Evolutionary conservation across 345 rosid species (phyloP).

Genomic region (Arabis hirsuta): DNA sequence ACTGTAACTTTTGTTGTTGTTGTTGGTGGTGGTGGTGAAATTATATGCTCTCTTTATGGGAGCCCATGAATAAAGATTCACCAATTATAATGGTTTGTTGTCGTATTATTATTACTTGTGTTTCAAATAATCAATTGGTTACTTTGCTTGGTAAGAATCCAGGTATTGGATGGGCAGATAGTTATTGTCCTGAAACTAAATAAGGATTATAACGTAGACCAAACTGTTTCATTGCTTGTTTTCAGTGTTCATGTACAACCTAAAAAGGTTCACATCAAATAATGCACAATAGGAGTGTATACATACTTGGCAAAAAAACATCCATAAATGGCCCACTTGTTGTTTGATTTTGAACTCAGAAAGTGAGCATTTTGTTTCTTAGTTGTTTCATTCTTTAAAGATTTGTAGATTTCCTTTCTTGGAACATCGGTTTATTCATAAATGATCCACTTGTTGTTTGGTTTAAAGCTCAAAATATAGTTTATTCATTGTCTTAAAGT

Average conservation of each 20-base stretch:
- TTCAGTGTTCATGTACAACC: constrained; percentile 6
- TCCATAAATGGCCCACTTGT: constrained; percentile 28
- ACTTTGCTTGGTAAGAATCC: constrained; percentile 29
- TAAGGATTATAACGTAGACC: constrained; percentile 27
- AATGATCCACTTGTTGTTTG: constrained; percentile 14
- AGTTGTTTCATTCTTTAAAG: constrained; percentile 5
- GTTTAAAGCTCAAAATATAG: background rate
- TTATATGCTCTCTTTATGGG: constrained; percentile 10
- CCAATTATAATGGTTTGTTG: constrained; percentile 15
- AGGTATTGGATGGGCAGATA: constrained; percentile 31
- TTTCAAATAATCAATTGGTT: constrained; percentile 27
- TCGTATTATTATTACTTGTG: constrained; percentile 18
- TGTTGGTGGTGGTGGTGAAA: constrained; percentile 17
- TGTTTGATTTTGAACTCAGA: constrained; percentile 33
- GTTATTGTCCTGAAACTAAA: constrained; percentile 33
- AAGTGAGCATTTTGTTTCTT: constrained; percentile 31
- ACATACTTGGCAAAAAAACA: constrained; percentile 35
- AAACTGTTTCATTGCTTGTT: constrained; percentile 22
- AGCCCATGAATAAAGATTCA: constrained; percentile 7
- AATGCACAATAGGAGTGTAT: constrained; percentile 13
- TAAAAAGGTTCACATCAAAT: constrained; percentile 23
- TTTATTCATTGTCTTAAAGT: constrained; percentile 21
- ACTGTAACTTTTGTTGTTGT: constrained; percentile 13
- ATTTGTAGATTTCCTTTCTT: constrained; percentile 36
- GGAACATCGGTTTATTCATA: constrained; percentile 13